phyloP scores from a whole-genome alignment of 192 early-diverging fungal species.

The Coemansia sp. region DNA sequence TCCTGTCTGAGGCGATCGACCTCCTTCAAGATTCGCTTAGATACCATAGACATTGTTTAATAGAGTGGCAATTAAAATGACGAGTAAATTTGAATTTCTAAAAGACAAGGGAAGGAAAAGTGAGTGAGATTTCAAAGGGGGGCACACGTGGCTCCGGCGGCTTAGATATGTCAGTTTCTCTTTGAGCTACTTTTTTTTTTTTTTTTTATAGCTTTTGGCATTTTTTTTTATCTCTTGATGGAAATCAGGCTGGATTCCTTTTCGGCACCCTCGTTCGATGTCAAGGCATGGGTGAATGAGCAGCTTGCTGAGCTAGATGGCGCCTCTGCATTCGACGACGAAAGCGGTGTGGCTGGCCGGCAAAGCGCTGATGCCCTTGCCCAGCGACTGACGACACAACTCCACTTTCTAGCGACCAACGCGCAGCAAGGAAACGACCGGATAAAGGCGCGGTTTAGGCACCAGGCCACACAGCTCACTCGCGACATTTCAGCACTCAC shows the following conservation, averaged over 20 bases:
- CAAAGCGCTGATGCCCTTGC: slow-evolving; percentile 13
- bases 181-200: background rate
- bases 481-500: slow-evolving; percentile 41
- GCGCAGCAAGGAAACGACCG: slow-evolving; percentile 51
- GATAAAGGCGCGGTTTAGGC: slow-evolving; percentile 48
- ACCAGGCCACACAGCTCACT: slow-evolving; percentile 40
- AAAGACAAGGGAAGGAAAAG: background rate
- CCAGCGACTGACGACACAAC: slow-evolving; percentile 45
- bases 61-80: background rate
- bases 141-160: background rate
- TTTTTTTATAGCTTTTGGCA: background rate
- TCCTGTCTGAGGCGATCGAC: slow-evolving; percentile 92
- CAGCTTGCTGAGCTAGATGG: slow-evolving; percentile 32
- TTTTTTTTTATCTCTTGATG: slow-evolving; percentile 15
- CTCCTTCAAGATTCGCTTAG: slow-evolving; percentile 74
- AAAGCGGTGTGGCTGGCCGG: background rate
- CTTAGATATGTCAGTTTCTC: background rate
- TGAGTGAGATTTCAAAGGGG: background rate
- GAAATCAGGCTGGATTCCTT: slow-evolving; percentile 45
- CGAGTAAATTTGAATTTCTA: background rate
- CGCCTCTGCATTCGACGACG: slow-evolving; percentile 7
- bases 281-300: slow-evolving; percentile 45
- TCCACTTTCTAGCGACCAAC: slow-evolving; percentile 48
- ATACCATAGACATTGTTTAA: slow-evolving; percentile 25
- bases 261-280: slow-evolving; percentile 31